These are phyloP conservation scores for Russula sp. DNA, from an alignment of 768 basidiomycete species.

Conservation along the genomic window DNA sequence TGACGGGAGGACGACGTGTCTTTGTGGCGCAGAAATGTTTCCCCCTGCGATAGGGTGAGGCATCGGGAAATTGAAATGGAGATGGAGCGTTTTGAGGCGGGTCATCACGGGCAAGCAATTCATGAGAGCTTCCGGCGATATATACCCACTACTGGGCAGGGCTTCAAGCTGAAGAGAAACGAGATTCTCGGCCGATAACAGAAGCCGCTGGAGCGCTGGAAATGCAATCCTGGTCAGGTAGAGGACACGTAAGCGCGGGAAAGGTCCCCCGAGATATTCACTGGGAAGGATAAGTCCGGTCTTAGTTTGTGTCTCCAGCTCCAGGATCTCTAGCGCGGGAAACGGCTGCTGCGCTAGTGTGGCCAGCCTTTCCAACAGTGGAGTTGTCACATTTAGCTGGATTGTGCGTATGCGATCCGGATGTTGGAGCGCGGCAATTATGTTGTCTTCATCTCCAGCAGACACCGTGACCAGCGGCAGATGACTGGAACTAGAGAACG, in stretches of 20 bases:
- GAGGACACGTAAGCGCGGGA: background rate
- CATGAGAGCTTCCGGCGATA: background rate
- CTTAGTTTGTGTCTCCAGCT: background rate
- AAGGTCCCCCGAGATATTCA: background rate
- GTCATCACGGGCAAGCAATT: background rate
- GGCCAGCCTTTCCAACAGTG: background rate
- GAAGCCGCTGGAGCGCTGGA: background rate
- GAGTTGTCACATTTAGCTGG: background rate
- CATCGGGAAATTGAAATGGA: background rate
- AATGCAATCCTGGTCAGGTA: background rate
- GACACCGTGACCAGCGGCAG: too few relatives aligned
- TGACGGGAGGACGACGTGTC: too few relatives aligned
- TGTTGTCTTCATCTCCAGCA: too few relatives aligned
- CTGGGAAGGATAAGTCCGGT: background rate
- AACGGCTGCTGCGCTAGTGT: background rate
- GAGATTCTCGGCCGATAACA: background rate
- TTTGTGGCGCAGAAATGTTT: background rate
- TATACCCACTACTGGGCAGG: background rate
- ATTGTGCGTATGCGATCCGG: background rate
- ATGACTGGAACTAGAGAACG: background rate
- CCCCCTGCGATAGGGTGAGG: too few relatives aligned
- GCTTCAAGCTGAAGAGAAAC: background rate
- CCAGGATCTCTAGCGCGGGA: background rate
- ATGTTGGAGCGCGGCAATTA: background rate
- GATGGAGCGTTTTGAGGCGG: background rate